Evolutionary conservation across 805 yeast species (phyloP), one percentile per base, ranked within the genome.

Genomic region (Cyberlindnera euphorbiae): DNA sequence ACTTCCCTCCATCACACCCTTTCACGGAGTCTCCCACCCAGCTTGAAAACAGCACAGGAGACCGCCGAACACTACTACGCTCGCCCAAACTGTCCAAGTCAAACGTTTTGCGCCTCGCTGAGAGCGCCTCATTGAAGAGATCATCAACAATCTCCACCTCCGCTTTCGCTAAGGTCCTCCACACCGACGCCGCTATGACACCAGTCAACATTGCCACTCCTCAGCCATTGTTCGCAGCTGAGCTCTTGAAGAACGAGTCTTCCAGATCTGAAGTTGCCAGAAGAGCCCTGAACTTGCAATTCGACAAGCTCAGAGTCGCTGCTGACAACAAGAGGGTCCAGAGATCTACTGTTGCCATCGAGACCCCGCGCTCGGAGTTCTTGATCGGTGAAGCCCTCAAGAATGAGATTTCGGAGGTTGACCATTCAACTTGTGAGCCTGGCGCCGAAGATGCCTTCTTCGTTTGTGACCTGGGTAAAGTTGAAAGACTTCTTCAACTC

Each of bases 391-490:
- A 60, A 2, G 71, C 77, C 2, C 52, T 77, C 37, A 40, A 56
- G 21, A 38, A 52, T 9, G 69, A 67, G 32, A 61, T 76, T 30
- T 48, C 56, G 6, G 42, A 51, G 3, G 65, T 82, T 42, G 77
- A 82, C 55, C 66, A 64, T 38, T 78, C 75, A 30, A 59, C 64
- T 19, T 81, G 89, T 59, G 73, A 63, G 24, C 75, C 90, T 6
- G 93, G 85, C 34, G 87, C 77, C 16, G 94, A 87, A 55, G 82
- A 83, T 51, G 77, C 97, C 6, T 90, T 90, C 55, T 90, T 81
- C 52, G 85, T 90, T 29, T 84, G 93, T 48, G 96, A 90, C 61
- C 61, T 87, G 42, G 86, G 84, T 19, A 80, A 82, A 51, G 72
- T 93, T 24, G 66, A 66, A 41, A 69, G 79, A 39, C 69, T 87